Evolutionary conservation across 139 green algal species (phyloP).

Genomic region (Coelastrella sp.): DNA sequence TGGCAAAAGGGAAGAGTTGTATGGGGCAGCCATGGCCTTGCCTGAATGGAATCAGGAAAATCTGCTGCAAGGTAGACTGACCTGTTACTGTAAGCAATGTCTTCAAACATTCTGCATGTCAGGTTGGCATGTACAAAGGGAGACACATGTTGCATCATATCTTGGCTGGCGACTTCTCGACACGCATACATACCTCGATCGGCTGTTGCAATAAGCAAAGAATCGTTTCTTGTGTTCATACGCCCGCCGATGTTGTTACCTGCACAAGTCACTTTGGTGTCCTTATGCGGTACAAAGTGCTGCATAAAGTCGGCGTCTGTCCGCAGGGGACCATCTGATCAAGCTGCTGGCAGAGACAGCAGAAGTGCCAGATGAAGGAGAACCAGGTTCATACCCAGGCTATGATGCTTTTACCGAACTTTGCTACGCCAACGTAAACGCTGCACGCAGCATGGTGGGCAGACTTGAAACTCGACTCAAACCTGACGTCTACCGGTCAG

Average conservation of each 20-base stretch:
- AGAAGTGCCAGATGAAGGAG: not conserved
- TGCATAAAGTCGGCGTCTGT: not conserved
- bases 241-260: not conserved
- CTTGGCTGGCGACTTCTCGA: no score
- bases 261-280: not conserved
- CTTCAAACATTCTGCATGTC: not conserved
- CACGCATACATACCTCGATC: no score
- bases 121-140: not conserved
- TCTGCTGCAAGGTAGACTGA: not conserved
- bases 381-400: not conserved
- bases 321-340: not conserved
- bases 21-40: not conserved
- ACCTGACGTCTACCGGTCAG: not conserved
- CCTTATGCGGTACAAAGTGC: not conserved
- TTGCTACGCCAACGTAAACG: not conserved
- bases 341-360: not conserved
- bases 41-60: conserved; percentile 36
- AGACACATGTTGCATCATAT: no score
- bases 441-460: not conserved
- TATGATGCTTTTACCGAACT: not conserved
- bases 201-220: no score
- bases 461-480: not conserved
- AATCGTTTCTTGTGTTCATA: no score
- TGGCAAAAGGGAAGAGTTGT: conserved; percentile 5
- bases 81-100: not conserved